These are phyloP conservation scores for Penicillium egyptiacum DNA, from an alignment of 495 filamentous ascomycete genomes.

Conservation along the genomic window DNA sequence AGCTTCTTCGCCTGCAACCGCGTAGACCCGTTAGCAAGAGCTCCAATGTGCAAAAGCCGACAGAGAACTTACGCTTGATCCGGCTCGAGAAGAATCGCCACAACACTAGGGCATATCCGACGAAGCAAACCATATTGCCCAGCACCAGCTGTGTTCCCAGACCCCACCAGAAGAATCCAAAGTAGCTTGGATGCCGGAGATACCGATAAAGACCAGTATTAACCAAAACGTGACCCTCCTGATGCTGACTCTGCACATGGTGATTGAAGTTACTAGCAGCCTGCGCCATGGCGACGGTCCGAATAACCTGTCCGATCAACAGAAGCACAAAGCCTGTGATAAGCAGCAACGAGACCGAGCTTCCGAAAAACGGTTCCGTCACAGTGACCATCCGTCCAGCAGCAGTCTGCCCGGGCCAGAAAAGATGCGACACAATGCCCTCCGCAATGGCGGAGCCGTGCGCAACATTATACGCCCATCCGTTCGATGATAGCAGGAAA, in stretches of 20 bases:
- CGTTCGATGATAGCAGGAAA: constrained; percentile 86
- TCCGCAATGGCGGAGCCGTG: constrained; percentile 73
- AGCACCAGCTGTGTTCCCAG: constrained; percentile 89
- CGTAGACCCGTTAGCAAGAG: constrained; percentile 6
- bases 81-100: constrained; percentile 79
- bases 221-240: constrained; percentile 71
- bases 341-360: constrained; percentile 27
- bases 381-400: constrained; percentile 30
- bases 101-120: constrained; percentile 70
- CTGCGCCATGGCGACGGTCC: constrained; percentile 81
- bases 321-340: constrained; percentile 63
- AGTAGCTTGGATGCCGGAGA: constrained; percentile 86
- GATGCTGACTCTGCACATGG: constrained; percentile 66
- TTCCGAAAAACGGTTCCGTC: constrained; percentile 18
- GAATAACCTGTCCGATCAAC: constrained; percentile 65
- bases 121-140: constrained; percentile 77
- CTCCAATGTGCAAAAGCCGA: not conserved
- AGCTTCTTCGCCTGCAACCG: constrained; percentile 65
- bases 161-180: constrained; percentile 98
- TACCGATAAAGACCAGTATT: constrained; percentile 64
- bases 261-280: constrained; percentile 94
- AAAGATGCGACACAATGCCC: constrained; percentile 56
- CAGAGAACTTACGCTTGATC: constrained; percentile 59
- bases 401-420: constrained; percentile 49
- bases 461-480: constrained; percentile 79